These are phyloP conservation scores for Neurospora crassa DNA, from an alignment of 2,329 filamentous ascomycete species.

Conservation along the genomic window DNA sequence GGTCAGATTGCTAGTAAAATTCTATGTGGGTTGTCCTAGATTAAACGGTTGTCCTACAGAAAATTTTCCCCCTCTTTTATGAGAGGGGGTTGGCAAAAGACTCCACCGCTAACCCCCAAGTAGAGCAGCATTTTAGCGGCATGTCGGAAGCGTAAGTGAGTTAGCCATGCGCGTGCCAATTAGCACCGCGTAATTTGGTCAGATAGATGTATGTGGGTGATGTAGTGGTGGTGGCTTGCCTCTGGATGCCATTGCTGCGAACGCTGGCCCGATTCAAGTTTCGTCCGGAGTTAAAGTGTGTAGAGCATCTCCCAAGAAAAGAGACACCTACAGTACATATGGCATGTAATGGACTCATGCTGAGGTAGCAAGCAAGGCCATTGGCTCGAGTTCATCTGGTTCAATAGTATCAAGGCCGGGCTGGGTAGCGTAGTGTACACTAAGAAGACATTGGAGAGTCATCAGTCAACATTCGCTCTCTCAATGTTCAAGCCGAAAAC, in stretches of 20 bases:
- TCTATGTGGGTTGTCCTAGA: too few species aligned
- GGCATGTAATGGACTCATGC: neutral
- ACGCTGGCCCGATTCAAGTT: neutral
- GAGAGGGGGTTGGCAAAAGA: too few species aligned
- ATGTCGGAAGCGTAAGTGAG: neutral
- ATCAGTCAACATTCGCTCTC: neutral
- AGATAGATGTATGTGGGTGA: neutral
- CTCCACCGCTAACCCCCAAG: too few species aligned
- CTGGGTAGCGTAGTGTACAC: neutral
- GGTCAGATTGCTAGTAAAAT: too few species aligned
- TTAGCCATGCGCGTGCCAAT: neutral
- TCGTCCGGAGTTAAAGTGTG: neutral
- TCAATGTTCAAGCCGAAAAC: neutral
- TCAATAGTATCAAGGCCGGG: neutral
- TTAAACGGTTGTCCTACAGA: too few species aligned
- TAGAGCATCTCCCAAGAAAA: neutral
- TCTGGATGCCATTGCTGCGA: neutral
- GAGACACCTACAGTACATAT: neutral
- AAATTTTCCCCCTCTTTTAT: too few species aligned
- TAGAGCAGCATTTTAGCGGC: neutral
- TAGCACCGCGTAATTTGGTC: neutral
- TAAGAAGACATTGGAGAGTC: neutral
- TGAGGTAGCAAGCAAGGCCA: neutral
- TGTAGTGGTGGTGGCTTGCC: neutral
- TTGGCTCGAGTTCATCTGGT: neutral